Evolutionary conservation across 169 alveolate species (phyloP).

Genomic region (Plasmodium adleri): DNA sequence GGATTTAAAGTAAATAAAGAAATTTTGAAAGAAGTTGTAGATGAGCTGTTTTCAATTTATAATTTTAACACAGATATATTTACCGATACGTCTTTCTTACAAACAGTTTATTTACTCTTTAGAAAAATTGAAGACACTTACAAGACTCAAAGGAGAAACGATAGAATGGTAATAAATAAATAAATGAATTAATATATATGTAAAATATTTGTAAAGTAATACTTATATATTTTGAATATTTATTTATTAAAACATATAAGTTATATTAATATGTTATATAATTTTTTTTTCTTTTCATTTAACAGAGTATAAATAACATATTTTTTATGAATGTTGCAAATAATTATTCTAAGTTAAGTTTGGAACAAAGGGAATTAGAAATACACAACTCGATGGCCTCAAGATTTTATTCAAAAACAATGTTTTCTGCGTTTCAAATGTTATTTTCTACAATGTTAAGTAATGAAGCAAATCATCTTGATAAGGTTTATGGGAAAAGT

Average conservation of each 20-base stretch:
- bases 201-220: neutral
- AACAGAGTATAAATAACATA: too few relatives aligned
- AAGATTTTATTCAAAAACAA: too few relatives aligned
- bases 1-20: conserved; percentile 27
- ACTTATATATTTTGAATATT: neutral
- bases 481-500: neutral
- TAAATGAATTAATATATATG: neutral
- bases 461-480: conserved; percentile 10
- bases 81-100: conserved; percentile 22
- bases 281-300: too few relatives aligned
- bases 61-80: conserved; percentile 14
- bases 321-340: too few relatives aligned
- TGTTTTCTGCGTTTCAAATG: conserved; percentile 19
- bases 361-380: too few relatives aligned
- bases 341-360: too few relatives aligned
- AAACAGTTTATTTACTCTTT: conserved; percentile 24
- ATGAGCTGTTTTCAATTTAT: conserved; percentile 24
- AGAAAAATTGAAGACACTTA: conserved; percentile 29
- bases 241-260: neutral
- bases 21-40: conserved; percentile 20
- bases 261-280: neutral
- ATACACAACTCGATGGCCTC: too few relatives aligned
- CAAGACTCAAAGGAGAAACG: conserved; percentile 27
- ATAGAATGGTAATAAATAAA: conserved; percentile 17
- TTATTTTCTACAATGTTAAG: conserved; percentile 10